These are phyloP conservation scores for Daldinia grandis DNA, from an alignment of 495 filamentous ascomycete genomes.

Conservation along the genomic window DNA sequence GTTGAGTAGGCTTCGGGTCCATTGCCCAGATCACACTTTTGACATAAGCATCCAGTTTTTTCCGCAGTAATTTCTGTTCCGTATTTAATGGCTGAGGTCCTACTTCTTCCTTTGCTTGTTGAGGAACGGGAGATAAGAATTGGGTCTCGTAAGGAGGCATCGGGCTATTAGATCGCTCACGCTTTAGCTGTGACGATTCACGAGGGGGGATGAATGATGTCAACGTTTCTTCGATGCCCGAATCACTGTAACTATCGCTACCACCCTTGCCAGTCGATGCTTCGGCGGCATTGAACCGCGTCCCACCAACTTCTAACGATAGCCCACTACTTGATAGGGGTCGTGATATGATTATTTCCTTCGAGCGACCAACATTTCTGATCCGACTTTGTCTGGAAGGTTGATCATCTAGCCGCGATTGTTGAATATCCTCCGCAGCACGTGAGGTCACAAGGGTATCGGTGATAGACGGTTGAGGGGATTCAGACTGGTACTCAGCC, in stretches of 20 bases:
- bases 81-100: not conserved
- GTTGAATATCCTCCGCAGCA: not conserved
- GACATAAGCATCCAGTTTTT: constrained; percentile 4
- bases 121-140: not conserved
- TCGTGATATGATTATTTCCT: constrained; percentile 48
- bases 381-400: constrained; percentile 46
- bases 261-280: constrained; percentile 40
- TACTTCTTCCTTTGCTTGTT: not conserved
- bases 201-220: constrained; percentile 42
- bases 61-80: not conserved
- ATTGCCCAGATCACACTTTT: constrained; percentile 2
- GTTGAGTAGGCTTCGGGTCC: constrained; percentile 2
- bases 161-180: not conserved
- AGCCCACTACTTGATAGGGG: not conserved
- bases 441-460: not conserved
- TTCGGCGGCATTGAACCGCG: constrained; percentile 56
- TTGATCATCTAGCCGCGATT: constrained; percentile 33
- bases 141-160: not conserved
- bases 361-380: constrained; percentile 68
- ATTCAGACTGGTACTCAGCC: not conserved
- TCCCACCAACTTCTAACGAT: not conserved
- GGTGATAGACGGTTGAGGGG: not conserved
- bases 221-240: constrained; percentile 57
- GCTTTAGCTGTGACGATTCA: not conserved
- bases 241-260: constrained; percentile 63